Base-by-base conservation (phyloP, 345 rosid species). In the Aegle marmelos region DNA sequence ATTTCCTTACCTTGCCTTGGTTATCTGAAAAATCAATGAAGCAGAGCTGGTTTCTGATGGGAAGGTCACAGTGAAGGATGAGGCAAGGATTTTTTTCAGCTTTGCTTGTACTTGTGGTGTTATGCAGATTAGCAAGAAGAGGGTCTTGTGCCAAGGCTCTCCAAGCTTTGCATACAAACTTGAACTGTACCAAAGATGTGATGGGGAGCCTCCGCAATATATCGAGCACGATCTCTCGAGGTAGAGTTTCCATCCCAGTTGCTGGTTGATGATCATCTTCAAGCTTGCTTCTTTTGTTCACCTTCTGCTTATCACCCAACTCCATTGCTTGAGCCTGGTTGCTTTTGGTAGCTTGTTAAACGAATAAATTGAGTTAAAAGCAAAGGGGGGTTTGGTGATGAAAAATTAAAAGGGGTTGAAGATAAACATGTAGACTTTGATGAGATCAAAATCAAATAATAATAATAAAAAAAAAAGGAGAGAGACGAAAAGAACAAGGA, bases 131-230 rank as follows among this genome's bases (percentile, higher is more conserved):
- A 71, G 72, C 83, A 27, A 87, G 80, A 48, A 75, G 71, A 22
- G 87, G 84, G 24, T 88, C 88, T 24, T 84, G 87, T 2, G 82
- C 79, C 65, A 92, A 39, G 28, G 83, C 77, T 53, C 82, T 81
- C 93, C 93, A 90, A 19, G 86, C 77, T 75, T 62, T 80, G 81
- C 86, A 87, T 7, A 91, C 92, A 30, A 83, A 88, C 84, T 78
- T 90, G 83, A 87, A 83, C 14, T 84, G 86, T 30, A 90, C 83
- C 76, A 91, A 71, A 56, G 90, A 87, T 1, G 93, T 83, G 69
- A 87, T 79, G 1, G 98, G 91, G 17, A 93, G 83, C 72, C 91
- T 88, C 24, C 89, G 89, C 5, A 93, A 86, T 72, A 93, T 91
- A 69, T 90, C 93, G 10, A 86, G 24, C 14, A 85, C 28, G 60